Evolutionary conservation across 169 alveolate genomes (phyloP), one percentile per base, ranked within the genome.

Genomic region (Plasmodium reichenowi): DNA sequence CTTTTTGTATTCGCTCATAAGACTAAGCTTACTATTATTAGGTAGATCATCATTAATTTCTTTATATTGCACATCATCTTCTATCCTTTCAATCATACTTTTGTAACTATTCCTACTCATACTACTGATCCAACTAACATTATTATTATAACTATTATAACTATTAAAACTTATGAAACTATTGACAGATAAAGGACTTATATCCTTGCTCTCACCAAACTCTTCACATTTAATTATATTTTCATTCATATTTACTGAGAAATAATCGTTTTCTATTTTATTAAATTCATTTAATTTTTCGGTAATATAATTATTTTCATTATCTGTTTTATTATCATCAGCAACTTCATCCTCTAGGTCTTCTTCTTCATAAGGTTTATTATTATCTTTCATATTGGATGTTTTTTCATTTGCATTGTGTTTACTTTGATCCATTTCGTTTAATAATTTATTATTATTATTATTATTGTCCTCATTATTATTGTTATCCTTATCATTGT

Each of bases 191-290:
- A 17, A 17, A 56, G 22, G 22, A 56, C 3, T 22, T 56, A 13
- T 56, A 56, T 13, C 64, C 24, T 56, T 56, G 8, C 24, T 56
- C 24, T 56, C 3, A 17, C 10, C 64, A 17, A 10, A 32, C 22
- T 72, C 86, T 43, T 72, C 71, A 59, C 54, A 26, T 29, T 58
- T 47, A 29, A 12, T 38, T 38, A 7, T 45, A 24, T 73, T 45
- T 29, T 48, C 71, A 20, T 74, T 74, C 17, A 29, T 45, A 20
- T 24, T 13, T 0, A 10, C 20, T 17, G 29, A n/a, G 10, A 74
- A 74, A 66, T 66, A 76, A 56, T 70, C 85, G 38, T 68, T 56
- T 38, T 59, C 83, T 4, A 70, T 62, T 59, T 70, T 83, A 13
- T 70, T 70, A 68, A 70, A 43, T n/a, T 63, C 74, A 48, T 24